A percentile compares a stretch with the other conserved stretches of the same genome.
These are phyloP conservation scores for Rhizomucor pusillus DNA, from an alignment of 371 early-diverging fungal species.

Conservation along the genomic window DNA sequence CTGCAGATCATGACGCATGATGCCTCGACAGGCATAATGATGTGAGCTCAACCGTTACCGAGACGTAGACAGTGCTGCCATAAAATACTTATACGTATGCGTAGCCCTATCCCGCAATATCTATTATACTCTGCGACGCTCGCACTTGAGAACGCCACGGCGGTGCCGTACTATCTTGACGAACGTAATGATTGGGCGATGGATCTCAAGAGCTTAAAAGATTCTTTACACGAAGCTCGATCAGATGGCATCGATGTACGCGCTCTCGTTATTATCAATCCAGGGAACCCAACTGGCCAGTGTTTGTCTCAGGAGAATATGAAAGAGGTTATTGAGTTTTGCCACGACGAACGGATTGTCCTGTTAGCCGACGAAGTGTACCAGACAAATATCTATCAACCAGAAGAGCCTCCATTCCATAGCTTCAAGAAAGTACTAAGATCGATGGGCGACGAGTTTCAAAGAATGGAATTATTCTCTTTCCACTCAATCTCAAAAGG, in stretches of 20 bases:
- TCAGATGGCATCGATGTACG: slow-evolving; percentile 80
- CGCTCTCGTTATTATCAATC: slow-evolving; percentile 95
- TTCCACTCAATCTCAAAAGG: slow-evolving; percentile 98
- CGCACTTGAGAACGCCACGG: slow-evolving; percentile 73
- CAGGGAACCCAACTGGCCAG: slow-evolving; percentile 98
- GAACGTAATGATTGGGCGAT: slow-evolving; percentile 86
- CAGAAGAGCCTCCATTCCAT: slow-evolving; percentile 81
- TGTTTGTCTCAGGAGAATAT: slow-evolving; percentile 81
- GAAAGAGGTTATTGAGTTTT: slow-evolving; percentile 83
- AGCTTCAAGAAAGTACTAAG: slow-evolving; percentile 90
- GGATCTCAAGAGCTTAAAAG: slow-evolving; percentile 58
- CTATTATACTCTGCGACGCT: slow-evolving; percentile 98
- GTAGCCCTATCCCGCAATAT: slow-evolving; percentile 96
- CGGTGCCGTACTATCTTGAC: slow-evolving; percentile 91
- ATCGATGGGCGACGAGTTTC: slow-evolving; percentile 48
- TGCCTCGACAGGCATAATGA: slow-evolving; percentile 88
- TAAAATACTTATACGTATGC: neutral
- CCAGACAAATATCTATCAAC: slow-evolving; percentile 90
- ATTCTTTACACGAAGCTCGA: slow-evolving; percentile 66
- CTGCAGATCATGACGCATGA: slow-evolving; percentile 80
- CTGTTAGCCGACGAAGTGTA: slow-evolving; percentile 97
- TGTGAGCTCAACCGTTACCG: slow-evolving; percentile 21
- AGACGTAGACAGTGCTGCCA: neutral
- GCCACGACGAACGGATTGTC: slow-evolving; percentile 75
- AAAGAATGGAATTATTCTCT: slow-evolving; percentile 82